phyloP scores from a whole-genome alignment of 2,329 filamentous ascomycete species.

The Fonsecaea nubica region DNA sequence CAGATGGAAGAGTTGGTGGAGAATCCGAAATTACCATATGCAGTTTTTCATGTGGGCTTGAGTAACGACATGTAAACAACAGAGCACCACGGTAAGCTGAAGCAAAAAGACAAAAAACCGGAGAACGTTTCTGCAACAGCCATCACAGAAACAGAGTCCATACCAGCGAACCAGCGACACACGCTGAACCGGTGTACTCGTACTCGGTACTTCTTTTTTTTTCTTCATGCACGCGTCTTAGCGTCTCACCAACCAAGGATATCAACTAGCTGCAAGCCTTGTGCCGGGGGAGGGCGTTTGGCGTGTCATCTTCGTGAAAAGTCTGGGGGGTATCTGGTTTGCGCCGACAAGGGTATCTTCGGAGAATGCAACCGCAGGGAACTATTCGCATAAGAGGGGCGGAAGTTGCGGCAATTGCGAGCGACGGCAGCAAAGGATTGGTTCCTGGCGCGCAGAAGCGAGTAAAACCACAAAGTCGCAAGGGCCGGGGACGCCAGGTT shows the following conservation, averaged over 20 bases:
- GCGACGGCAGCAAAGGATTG: conserved; percentile 21
- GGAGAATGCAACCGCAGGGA: conserved; percentile 10
- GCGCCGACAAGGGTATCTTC: conserved; percentile 19
- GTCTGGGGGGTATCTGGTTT: conserved; percentile 21
- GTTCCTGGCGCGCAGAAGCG: conserved; percentile 24
- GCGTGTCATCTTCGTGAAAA: conserved; percentile 35
- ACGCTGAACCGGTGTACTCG: background rate
- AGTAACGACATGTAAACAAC: conserved; percentile 30
- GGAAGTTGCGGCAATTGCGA: conserved; percentile 12
- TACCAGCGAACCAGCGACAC: conserved; percentile 9
- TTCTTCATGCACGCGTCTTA: conserved; percentile 28
- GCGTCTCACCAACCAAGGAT: conserved; percentile 19
- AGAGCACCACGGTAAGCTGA: conserved; percentile 19
- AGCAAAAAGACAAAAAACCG: conserved; percentile 13
- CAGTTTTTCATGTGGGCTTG: conserved; percentile 26
- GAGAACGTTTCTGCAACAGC: conserved; percentile 8
- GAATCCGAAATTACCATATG: conserved; percentile 36
- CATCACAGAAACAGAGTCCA: background rate
- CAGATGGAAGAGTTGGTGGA: conserved; percentile 32
- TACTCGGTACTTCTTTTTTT: too few relatives aligned
- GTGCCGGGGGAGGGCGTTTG: conserved; percentile 21
- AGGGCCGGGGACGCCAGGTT: conserved; percentile 8
- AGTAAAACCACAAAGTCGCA: conserved; percentile 9
- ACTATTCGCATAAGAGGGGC: background rate
- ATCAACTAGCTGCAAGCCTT: conserved; percentile 27